Conservation (phyloP, 2,329 filamentous ascomycete genomes). For the Paraconiothyrium brasiliense region DNA sequence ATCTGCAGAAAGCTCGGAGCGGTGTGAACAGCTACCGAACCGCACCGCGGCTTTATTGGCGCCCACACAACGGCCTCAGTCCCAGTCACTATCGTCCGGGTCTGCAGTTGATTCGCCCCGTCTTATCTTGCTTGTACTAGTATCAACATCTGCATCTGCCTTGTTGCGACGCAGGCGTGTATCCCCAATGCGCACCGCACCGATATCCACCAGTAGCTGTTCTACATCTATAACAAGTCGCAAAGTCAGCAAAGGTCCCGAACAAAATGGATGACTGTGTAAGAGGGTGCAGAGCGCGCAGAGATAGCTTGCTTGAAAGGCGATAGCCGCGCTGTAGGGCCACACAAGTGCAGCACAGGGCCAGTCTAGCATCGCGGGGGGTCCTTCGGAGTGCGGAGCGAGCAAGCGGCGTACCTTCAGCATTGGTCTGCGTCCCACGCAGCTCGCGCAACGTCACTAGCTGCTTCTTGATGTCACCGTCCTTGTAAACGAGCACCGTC, state of each 20-base stretch:
- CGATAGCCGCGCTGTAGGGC: background rate
- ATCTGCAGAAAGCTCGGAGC: background rate
- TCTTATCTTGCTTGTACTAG: constrained; percentile 62
- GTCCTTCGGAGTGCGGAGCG: constrained; percentile 3
- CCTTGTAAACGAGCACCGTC: constrained; percentile 90
- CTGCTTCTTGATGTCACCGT: constrained; percentile 91
- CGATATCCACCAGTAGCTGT: constrained; percentile 80
- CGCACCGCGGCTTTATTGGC: background rate
- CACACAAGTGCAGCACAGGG: background rate
- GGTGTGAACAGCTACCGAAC: background rate
- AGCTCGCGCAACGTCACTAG: constrained; percentile 87
- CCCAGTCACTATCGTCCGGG: constrained; percentile 69
- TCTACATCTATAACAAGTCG: constrained; percentile 69
- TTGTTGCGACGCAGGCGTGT: constrained; percentile 72
- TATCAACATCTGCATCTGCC: constrained; percentile 63
- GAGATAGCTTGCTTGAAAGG: background rate
- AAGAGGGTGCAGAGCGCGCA: background rate
- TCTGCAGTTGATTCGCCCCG: constrained; percentile 46
- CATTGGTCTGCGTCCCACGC: constrained; percentile 62
- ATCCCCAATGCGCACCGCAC: constrained; percentile 81
- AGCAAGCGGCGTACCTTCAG: constrained; percentile 29
- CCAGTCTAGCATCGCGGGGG: background rate
- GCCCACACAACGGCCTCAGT: constrained; percentile 53
- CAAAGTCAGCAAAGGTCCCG: constrained; percentile 18
- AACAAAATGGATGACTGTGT: background rate